Percentiles rank a stretch among this genome's conserved stretches.
These are phyloP conservation scores for Saccharomyces jurei DNA, from an alignment of 805 yeast genomes.

Conservation along the genomic window DNA sequence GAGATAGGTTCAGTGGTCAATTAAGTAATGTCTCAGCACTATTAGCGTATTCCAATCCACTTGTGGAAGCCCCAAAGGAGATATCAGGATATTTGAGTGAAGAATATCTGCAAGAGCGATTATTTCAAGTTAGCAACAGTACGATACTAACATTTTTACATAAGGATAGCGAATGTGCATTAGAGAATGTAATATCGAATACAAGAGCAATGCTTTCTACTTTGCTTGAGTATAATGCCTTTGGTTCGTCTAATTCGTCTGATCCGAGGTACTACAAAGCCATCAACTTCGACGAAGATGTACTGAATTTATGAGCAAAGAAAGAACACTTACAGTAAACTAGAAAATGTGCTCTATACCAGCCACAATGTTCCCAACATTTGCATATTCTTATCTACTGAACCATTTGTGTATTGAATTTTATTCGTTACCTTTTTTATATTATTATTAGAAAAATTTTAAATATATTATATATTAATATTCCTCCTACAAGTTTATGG, in stretches of 20 bases:
- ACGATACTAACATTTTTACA: slow-evolving; percentile 37
- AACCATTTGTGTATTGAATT: neutral
- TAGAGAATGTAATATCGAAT: slow-evolving; percentile 38
- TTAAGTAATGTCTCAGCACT: slow-evolving; percentile 43
- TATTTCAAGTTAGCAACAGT: slow-evolving; percentile 28
- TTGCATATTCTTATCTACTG: neutral
- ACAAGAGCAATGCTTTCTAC: slow-evolving; percentile 32
- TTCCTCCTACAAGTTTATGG: neutral
- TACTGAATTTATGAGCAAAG: slow-evolving; percentile 25
- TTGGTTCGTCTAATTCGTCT: slow-evolving; percentile 1
- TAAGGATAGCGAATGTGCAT: slow-evolving; percentile 36
- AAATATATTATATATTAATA: neutral
- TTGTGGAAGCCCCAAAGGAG: slow-evolving; percentile 30
- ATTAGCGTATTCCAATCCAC: slow-evolving; percentile 46
- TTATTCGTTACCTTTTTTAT: neutral
- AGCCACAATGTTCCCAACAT: neutral
- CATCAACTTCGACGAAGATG: slow-evolving; percentile 41
- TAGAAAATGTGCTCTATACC: neutral
- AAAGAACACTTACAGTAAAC: neutral
- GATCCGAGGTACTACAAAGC: slow-evolving; percentile 26
- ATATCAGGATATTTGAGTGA: slow-evolving; percentile 17
- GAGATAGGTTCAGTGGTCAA: slow-evolving; percentile 31
- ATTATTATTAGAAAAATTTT: neutral
- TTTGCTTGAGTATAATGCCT: slow-evolving; percentile 8
- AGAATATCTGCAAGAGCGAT: slow-evolving; percentile 25